Conservation (phyloP, 1,284 basidiomycete genomes). For the Amylostereum areolatum region DNA sequence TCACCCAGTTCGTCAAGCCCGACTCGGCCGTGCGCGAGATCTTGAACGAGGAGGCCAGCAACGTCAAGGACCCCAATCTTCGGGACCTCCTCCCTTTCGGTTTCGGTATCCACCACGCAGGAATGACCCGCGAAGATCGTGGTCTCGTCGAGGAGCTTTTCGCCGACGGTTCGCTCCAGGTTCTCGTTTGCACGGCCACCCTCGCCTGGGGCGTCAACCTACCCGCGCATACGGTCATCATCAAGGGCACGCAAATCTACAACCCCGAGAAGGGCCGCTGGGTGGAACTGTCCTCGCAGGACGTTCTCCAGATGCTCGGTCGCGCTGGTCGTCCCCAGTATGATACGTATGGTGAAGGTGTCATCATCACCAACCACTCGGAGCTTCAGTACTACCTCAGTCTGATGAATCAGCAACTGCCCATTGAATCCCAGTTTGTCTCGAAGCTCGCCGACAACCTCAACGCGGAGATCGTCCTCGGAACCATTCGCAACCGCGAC, state of each 20-base stretch:
- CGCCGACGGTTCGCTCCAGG: conserved; percentile 88
- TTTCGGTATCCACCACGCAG: conserved; percentile 98
- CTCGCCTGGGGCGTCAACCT: conserved; percentile 99
- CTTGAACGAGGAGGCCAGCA: conserved; percentile 77
- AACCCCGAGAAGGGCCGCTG: conserved; percentile 98
- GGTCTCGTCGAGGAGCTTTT: conserved; percentile 94
- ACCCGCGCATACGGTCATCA: conserved; percentile 97
- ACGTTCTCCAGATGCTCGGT: conserved; percentile 98
- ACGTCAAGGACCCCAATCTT: conserved; percentile 81
- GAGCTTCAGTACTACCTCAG: conserved; percentile 97
- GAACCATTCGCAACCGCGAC: conserved; percentile 91
- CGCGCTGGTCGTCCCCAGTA: conserved; percentile 97
- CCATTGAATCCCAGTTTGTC: conserved; percentile 96
- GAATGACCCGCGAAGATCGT: conserved; percentile 94
- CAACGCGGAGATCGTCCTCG: conserved; percentile 97
- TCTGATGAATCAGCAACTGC: conserved; percentile 91
- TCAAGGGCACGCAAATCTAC: conserved; percentile 99
- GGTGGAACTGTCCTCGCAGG: conserved; percentile 94
- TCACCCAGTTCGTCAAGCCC: conserved; percentile 91
- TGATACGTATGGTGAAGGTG: conserved; percentile 96
- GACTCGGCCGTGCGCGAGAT: conserved; percentile 88
- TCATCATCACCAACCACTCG: conserved; percentile 97
- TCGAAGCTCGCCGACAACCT: conserved; percentile 91
- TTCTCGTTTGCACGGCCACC: conserved; percentile 95
- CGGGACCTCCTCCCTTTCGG: conserved; percentile 94